Evolutionary conservation across 2,329 filamentous ascomycete species (phyloP), one percentile per base, ranked within the genome.

Genomic region (Ilyonectria robusta): DNA sequence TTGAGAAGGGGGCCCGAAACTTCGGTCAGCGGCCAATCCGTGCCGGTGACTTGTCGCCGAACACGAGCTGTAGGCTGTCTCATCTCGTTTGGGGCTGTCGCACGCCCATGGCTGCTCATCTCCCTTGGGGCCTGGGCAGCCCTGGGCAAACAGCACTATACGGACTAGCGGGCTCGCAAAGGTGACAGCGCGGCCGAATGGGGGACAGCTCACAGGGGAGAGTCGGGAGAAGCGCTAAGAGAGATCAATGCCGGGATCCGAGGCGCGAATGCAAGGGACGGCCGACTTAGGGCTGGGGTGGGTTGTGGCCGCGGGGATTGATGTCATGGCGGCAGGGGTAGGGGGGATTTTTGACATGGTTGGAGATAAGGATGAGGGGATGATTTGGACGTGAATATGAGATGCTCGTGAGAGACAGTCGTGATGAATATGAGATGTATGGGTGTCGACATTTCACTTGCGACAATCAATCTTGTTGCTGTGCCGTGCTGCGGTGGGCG

Each of bases 211-310:
- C 15, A 42, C 40, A 42, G 40, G 40, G 40, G 40, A 17, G 6
- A n/a, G 17, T 17, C 40, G n/a, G n/a, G 15, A 42, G 15, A 42
- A 13, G 47, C 26, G 48, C 48, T 33, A 51, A 26, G 23, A 7
- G 48, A 17, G 26, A 53, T 8, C 31, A 8, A 53, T 35, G 50
- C 31, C 31, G 50, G 50, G 50, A 35, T 35, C 50, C 50, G 50
- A 53, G 6, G 31, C 50, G 50, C 50, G 50, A 53, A 35, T 53
- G 50, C 31, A 53, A 53, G 50, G 50, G 50, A 53, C 50, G 48
- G 26, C 7, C 47, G 47, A 31, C 6, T 10, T 35, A 51, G 48
- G 48, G 29, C 29, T 31, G 47, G 40, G 7, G 40, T 8, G 15
- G 15, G 15, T 42, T 42, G 17, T 4, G 40, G 40, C 40, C 47